A percentile compares a stretch with the other conserved stretches of the same genome.
These are phyloP conservation scores for Boletus semigastroideus DNA, from an alignment of 1,284 basidiomycete species.

Conservation along the genomic window DNA sequence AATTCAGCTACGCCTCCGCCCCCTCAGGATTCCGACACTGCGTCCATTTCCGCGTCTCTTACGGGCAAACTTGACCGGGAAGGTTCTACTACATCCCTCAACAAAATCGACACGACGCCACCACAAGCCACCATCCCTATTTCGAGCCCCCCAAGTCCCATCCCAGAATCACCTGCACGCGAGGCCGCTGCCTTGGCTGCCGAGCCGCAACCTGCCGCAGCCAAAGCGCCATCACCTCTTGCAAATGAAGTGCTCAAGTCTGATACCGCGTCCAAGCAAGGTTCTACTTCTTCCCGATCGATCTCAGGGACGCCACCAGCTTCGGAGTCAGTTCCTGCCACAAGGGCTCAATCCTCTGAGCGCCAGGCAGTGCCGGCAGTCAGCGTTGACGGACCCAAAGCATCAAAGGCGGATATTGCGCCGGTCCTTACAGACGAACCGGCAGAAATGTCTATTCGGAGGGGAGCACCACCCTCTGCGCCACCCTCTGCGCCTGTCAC, in stretches of 20 bases:
- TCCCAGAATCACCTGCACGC: slow-evolving; percentile 53
- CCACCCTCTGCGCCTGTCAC: slow-evolving; percentile 23
- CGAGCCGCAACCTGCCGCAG: slow-evolving; percentile 21
- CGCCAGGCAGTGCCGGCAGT: not conserved
- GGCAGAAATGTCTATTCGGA: slow-evolving; percentile 23
- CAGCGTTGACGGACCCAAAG: not conserved
- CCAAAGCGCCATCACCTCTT: slow-evolving; percentile 32
- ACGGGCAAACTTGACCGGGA: slow-evolving; percentile 31
- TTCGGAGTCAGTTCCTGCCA: slow-evolving; percentile 13
- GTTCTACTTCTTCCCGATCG: slow-evolving; percentile 20
- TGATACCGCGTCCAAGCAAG: slow-evolving; percentile 14
- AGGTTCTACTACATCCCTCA: slow-evolving; percentile 28
- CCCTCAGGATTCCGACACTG: slow-evolving; percentile 31
- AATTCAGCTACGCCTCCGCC: slow-evolving; percentile 29
- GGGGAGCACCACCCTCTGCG: not conserved
- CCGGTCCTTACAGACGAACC: slow-evolving; percentile 29
- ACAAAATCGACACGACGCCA: slow-evolving; percentile 29
- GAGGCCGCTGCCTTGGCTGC: slow-evolving; percentile 42
- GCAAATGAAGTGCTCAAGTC: slow-evolving; percentile 22
- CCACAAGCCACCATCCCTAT: slow-evolving; percentile 12
- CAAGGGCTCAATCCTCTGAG: slow-evolving; percentile 2
- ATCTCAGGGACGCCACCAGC: slow-evolving; percentile 19
- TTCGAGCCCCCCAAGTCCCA: slow-evolving; percentile 44
- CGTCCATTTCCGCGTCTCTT: slow-evolving; percentile 26
- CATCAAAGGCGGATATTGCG: slow-evolving; percentile 11